These are phyloP conservation scores for Kodamaea fungicola DNA, from an alignment of 1,139 yeast species.

Conservation along the genomic window DNA sequence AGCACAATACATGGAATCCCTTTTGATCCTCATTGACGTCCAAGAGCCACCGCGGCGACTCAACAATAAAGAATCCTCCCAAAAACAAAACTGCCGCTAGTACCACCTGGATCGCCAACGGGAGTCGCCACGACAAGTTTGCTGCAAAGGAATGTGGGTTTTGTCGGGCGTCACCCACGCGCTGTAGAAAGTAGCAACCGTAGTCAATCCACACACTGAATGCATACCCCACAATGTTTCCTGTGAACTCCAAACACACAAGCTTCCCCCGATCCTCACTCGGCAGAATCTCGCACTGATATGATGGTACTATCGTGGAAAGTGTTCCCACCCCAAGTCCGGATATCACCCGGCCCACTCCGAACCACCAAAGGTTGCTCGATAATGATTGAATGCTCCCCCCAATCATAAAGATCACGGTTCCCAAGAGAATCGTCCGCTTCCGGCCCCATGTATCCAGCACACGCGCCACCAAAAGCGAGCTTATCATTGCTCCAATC, in stretches of 20 bases:
- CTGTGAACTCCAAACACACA: conserved; percentile 55
- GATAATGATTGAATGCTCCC: conserved; percentile 50
- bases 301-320: conserved; percentile 51
- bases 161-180: conserved; percentile 37
- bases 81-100: conserved; percentile 43
- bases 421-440: conserved; percentile 47
- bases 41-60: conserved; percentile 53
- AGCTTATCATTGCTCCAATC: conserved; percentile 49
- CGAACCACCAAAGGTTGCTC: conserved; percentile 39
- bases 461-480: conserved; percentile 45
- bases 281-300: conserved; percentile 56
- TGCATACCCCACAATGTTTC: conserved; percentile 51
- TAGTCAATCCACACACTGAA: conserved; percentile 57
- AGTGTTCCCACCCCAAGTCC: conserved; percentile 54
- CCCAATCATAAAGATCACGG: conserved; percentile 47
- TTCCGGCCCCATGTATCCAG: conserved; percentile 49
- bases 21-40: conserved; percentile 49
- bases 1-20: conserved; percentile 73
- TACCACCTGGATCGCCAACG: conserved; percentile 47
- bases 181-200: conserved; percentile 45
- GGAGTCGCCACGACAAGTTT: conserved; percentile 52
- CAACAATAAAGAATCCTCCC: conserved; percentile 55
- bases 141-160: conserved; percentile 39
- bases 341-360: conserved; percentile 47
- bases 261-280: conserved; percentile 52